Evolutionary conservation across 2,329 filamentous ascomycete genomes (phyloP).

Genomic region (Pestalotiopsis sp.): DNA sequence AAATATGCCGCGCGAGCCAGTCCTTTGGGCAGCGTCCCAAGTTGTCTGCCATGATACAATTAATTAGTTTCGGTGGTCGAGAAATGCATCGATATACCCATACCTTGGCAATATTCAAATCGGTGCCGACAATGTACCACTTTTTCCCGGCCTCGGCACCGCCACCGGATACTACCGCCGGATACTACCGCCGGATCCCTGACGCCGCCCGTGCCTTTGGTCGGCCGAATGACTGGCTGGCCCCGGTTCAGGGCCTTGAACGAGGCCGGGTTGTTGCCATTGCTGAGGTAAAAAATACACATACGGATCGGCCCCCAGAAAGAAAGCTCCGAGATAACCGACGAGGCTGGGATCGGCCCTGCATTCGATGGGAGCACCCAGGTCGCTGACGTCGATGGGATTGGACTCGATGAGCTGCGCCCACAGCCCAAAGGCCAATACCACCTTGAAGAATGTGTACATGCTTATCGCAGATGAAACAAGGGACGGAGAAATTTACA

Average conservation of each 20-base stretch:
- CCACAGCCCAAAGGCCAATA: not conserved
- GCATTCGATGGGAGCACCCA: constrained; percentile 15
- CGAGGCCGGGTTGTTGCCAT: constrained; percentile 51
- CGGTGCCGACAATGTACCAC: constrained; percentile 57
- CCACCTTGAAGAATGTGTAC: not conserved
- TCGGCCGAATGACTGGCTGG: constrained; percentile 49
- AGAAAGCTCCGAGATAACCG: constrained; percentile 57
- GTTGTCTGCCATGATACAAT: constrained; percentile 38
- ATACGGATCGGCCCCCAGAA: constrained; percentile 54
- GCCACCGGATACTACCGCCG: constrained; percentile 52
- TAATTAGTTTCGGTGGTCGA: not conserved
- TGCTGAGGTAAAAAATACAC: constrained; percentile 58
- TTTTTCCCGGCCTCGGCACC: constrained; percentile 49
- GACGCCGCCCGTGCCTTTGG: constrained; percentile 53
- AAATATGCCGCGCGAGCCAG: constrained; percentile 53
- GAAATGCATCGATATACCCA: too few species aligned
- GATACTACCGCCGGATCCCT: constrained; percentile 56
- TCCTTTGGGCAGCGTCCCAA: constrained; percentile 55
- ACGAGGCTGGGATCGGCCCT: constrained; percentile 42
- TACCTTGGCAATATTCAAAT: constrained; percentile 53
- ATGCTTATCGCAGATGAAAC: not conserved
- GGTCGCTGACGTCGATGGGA: not conserved
- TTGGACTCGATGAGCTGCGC: not conserved
- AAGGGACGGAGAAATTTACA: not conserved
- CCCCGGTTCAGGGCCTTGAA: constrained; percentile 53